phyloP scores from a whole-genome alignment of 176 grass and related monocot species.

The Microstegium vimineum region DNA sequence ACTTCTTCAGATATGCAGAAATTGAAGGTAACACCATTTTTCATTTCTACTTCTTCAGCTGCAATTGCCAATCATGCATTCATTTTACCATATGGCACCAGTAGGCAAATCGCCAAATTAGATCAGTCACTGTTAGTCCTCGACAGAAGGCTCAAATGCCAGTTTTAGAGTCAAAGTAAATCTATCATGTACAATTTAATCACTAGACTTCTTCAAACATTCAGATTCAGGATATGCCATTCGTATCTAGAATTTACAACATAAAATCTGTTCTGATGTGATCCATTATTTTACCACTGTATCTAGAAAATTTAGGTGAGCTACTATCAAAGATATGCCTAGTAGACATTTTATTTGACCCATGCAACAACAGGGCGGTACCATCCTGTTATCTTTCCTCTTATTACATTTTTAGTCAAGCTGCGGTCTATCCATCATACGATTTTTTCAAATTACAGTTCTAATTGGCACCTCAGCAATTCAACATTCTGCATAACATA shows the following conservation, averaged over 20 bases:
- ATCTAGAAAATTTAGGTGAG: background rate
- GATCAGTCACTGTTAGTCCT: background rate
- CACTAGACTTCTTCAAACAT: background rate
- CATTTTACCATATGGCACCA: background rate
- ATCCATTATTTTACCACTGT: background rate
- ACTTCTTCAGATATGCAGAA: slow-evolving; percentile 92
- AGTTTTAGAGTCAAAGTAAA: background rate
- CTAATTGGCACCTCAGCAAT: background rate
- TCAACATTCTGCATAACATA: background rate
- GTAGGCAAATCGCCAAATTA: background rate
- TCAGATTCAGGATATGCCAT: background rate
- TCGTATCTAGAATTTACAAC: background rate
- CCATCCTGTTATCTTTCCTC: background rate
- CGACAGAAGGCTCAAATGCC: background rate
- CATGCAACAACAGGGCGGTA: background rate
- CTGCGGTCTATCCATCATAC: background rate
- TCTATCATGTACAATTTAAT: background rate
- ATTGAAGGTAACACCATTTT: slow-evolving; percentile 57
- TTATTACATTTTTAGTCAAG: background rate
- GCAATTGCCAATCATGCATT: background rate
- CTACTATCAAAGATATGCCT: background rate
- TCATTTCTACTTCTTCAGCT: too few relatives aligned
- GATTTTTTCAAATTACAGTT: background rate
- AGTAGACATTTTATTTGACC: background rate
- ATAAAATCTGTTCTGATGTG: background rate